Percentiles rank a stretch among this genome's conserved stretches.
phyloP scores from a whole-genome alignment of 495 filamentous ascomycete genomes.

The Glutinoglossum americanum region DNA sequence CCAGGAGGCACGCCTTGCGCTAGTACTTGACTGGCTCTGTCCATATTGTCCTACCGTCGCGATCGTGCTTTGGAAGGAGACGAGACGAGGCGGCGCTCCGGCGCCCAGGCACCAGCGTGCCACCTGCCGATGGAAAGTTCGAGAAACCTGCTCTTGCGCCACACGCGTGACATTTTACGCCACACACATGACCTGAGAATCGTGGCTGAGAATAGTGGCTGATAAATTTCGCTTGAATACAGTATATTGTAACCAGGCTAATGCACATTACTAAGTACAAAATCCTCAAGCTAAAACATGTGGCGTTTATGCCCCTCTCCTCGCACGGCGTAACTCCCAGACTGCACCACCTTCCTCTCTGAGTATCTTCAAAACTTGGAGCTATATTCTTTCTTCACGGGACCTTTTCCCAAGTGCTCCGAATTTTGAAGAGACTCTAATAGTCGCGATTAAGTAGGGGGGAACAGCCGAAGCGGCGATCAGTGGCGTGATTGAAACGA shows the following conservation, averaged over 20 bases:
- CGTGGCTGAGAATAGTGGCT: too few species aligned
- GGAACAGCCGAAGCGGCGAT: slow-evolving; percentile 10
- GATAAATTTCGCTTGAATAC: background rate
- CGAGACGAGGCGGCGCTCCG: too few species aligned
- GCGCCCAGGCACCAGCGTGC: too few species aligned
- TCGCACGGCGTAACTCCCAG: background rate
- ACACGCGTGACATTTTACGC: too few species aligned
- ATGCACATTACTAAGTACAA: background rate
- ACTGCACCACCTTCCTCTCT: background rate
- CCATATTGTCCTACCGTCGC: too few species aligned
- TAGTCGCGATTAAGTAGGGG: slow-evolving; percentile 11
- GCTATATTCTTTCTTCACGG: slow-evolving; percentile 3
- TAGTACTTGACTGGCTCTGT: too few species aligned
- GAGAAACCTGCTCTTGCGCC: too few species aligned
- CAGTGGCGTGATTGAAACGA: slow-evolving; percentile 5
- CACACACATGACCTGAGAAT: too few species aligned
- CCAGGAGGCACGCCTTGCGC: too few species aligned
- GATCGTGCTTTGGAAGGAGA: too few species aligned
- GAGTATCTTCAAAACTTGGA: background rate
- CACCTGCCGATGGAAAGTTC: too few species aligned
- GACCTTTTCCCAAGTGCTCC: slow-evolving; percentile 8
- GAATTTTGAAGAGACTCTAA: slow-evolving; percentile 12
- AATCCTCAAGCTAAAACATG: background rate
- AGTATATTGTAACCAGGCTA: background rate
- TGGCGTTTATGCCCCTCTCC: background rate